A percentile compares a stretch with the other conserved stretches of the same genome.
phyloP scores from a whole-genome alignment of 495 filamentous ascomycete genomes.

The Penicillium angulare region DNA sequence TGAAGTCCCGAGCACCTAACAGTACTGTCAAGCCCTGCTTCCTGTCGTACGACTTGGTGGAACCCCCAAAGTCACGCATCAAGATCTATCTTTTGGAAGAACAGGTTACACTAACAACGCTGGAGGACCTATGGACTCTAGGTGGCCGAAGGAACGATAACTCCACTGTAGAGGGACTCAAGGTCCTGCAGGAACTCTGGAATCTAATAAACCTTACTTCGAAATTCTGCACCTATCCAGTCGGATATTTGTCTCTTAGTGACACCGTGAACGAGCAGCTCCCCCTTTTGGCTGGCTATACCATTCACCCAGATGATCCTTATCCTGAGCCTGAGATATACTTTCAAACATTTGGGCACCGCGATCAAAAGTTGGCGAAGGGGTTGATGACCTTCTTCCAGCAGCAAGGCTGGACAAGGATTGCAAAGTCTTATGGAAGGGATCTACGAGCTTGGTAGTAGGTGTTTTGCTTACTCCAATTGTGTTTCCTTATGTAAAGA shows the following conservation, averaged over 20 bases:
- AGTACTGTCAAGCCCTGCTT: not conserved
- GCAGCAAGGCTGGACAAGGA: not conserved
- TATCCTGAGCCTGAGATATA: conserved; percentile 19
- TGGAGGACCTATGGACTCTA: conserved; percentile 14
- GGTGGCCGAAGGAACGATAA: conserved; percentile 1
- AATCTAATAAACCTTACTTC: not conserved
- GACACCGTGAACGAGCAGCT: conserved; percentile 1
- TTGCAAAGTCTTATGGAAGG: not conserved
- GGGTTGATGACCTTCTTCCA: conserved; percentile 11
- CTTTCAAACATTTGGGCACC: conserved; percentile 5
- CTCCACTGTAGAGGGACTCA: not conserved
- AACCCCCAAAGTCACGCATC: conserved; percentile 5
- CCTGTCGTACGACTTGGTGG: conserved; percentile 15
- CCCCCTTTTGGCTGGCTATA: conserved; percentile 12
- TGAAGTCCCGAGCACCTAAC: conserved; percentile 1
- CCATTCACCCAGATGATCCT: conserved; percentile 1
- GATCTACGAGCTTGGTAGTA: conserved; percentile 2
- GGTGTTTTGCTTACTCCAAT: not conserved
- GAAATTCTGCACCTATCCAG: not conserved
- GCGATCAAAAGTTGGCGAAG: conserved; percentile 6
- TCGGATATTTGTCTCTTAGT: not conserved
- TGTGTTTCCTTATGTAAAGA: not conserved
- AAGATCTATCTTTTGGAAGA: conserved; percentile 14
- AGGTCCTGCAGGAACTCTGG: conserved; percentile 12
- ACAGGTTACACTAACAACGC: not conserved